phyloP scores from a whole-genome alignment of 192 early-diverging fungal species.

The Podila horticola region DNA sequence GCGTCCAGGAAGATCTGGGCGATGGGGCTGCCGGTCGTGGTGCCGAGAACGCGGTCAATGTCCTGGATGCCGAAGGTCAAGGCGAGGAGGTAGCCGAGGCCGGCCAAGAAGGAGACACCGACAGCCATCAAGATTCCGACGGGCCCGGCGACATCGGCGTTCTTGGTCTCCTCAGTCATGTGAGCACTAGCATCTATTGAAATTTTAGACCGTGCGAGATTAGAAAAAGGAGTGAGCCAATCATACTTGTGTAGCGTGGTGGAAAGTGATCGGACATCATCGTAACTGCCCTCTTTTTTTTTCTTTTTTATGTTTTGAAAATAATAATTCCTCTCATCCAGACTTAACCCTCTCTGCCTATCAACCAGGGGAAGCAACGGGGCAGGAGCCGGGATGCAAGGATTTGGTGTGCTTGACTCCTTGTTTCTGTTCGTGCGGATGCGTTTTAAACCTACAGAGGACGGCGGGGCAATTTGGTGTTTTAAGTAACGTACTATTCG shows the following conservation, averaged over 20 bases:
- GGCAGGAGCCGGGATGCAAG: no score
- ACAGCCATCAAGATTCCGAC: constrained; percentile 59
- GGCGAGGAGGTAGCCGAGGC: constrained; percentile 51
- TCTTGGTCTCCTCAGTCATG: constrained; percentile 60
- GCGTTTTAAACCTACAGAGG: no score
- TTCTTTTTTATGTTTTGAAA: no score
- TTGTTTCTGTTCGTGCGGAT: no score
- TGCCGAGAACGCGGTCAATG: constrained; percentile 42
- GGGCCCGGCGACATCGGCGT: constrained; percentile 56
- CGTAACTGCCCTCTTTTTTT: no score
- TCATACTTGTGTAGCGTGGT: background rate
- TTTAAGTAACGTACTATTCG: no score
- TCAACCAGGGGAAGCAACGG: no score
- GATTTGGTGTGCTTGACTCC: no score
- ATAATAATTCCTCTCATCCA: no score
- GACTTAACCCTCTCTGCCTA: no score
- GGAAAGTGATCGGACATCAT: background rate
- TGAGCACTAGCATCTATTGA: constrained; percentile 48
- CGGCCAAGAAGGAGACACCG: constrained; percentile 51
- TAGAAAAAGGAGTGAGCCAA: background rate
- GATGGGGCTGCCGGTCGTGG: constrained; percentile 41
- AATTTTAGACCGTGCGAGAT: background rate
- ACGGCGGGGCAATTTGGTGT: no score
- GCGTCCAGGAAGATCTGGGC: constrained; percentile 51
- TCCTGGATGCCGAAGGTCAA: constrained; percentile 58